These are phyloP conservation scores for Hypomontagnella submonticulosa DNA, from an alignment of 495 filamentous ascomycete species.

Conservation along the genomic window DNA sequence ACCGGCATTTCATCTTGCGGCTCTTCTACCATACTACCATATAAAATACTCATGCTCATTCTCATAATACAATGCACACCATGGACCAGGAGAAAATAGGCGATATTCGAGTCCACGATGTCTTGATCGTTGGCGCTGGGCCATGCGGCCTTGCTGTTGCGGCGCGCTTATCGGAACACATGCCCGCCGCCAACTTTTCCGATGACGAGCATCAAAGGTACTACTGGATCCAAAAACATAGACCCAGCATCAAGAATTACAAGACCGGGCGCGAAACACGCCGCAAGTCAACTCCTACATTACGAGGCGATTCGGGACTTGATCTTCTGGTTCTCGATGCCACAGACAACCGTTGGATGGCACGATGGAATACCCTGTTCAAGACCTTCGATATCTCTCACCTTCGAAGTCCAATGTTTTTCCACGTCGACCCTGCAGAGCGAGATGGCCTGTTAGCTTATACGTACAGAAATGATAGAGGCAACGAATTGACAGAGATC, in stretches of 20 bases:
- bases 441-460: constrained; percentile 71
- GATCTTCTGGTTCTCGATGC: constrained; percentile 64
- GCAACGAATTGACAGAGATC: constrained; percentile 66
- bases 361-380: constrained; percentile 67
- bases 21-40: background rate
- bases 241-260: constrained; percentile 42
- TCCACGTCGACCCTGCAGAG: constrained; percentile 72
- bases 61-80: background rate
- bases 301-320: constrained; percentile 47
- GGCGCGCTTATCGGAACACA: constrained; percentile 67
- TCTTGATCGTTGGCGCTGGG: constrained; percentile 71
- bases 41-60: too few species aligned
- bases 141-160: constrained; percentile 71
- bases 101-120: constrained; percentile 59
- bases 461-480: constrained; percentile 61
- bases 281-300: constrained; percentile 38
- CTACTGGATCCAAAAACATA: constrained; percentile 70
- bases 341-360: constrained; percentile 64
- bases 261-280: constrained; percentile 37
- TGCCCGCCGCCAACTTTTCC: constrained; percentile 72
- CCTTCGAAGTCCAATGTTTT: constrained; percentile 74
- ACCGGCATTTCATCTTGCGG: background rate
- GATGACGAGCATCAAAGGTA: constrained; percentile 73
- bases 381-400: constrained; percentile 66
- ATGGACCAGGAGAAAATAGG: constrained; percentile 13